phyloP scores from a whole-genome alignment of 768 basidiomycete species.

The Cubamyces lactineus region DNA sequence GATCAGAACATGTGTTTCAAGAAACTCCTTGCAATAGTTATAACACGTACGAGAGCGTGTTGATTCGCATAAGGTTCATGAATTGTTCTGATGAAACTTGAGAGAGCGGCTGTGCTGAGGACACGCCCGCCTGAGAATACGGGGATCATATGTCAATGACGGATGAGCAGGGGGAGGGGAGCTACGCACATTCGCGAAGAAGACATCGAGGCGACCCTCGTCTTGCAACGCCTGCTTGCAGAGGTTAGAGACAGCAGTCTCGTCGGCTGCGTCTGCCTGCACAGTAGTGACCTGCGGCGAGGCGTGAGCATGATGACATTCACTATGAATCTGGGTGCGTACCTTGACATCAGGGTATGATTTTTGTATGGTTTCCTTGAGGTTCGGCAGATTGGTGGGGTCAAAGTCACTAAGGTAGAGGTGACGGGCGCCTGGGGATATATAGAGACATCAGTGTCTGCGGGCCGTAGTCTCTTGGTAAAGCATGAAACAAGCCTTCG shows the following conservation, averaged over 20 bases:
- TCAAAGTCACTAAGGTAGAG: slow-evolving; percentile 80
- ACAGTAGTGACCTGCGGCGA: slow-evolving; percentile 66
- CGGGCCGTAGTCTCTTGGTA: not conserved
- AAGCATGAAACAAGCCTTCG: slow-evolving; percentile 54
- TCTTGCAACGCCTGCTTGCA: slow-evolving; percentile 77
- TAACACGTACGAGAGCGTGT: slow-evolving; percentile 57
- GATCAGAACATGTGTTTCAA: too few species aligned
- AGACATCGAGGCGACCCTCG: slow-evolving; percentile 87
- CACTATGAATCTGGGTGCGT: not conserved
- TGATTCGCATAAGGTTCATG: slow-evolving; percentile 79
- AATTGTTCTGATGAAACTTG: slow-evolving; percentile 66
- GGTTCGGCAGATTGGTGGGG: slow-evolving; percentile 64
- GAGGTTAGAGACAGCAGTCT: slow-evolving; percentile 62
- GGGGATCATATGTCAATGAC: not conserved
- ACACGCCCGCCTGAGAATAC: slow-evolving; percentile 64
- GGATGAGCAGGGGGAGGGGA: not conserved
- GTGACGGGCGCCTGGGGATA: slow-evolving; percentile 64
- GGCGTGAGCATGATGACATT: not conserved
- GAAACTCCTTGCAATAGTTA: not conserved
- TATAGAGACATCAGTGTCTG: not conserved
- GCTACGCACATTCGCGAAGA: slow-evolving; percentile 85
- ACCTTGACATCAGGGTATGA: slow-evolving; percentile 84
- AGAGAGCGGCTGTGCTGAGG: slow-evolving; percentile 45
- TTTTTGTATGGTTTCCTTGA: slow-evolving; percentile 68
- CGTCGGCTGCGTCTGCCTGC: slow-evolving; percentile 85